Conservation (phyloP, 1,284 basidiomycete species). For the Mycena citricolor region DNA sequence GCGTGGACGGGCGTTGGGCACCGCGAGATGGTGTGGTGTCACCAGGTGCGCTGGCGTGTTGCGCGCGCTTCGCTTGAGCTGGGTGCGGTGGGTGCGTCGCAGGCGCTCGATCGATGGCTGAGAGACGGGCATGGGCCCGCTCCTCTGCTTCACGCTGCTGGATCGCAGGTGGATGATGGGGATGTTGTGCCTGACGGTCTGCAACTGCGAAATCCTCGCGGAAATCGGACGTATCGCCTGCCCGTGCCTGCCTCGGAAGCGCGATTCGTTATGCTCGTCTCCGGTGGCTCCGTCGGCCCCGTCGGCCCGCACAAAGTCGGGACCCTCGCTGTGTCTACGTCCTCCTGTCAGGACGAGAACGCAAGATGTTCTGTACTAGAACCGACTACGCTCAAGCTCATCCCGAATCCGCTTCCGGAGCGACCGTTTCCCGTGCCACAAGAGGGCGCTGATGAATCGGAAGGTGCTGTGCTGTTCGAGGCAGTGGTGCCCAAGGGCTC, state of each 20-base stretch:
- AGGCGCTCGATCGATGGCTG: conserved; percentile 59
- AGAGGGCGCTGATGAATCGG: conserved; percentile 71
- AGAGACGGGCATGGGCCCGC: conserved; percentile 54
- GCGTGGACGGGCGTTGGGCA: conserved; percentile 97
- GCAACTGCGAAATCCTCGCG: conserved; percentile 42
- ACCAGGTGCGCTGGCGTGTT: conserved; percentile 90
- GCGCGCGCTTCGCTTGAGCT: conserved; percentile 79
- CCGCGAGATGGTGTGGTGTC: conserved; percentile 97
- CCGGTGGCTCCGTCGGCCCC: conserved; percentile 51
- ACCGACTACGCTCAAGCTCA: conserved; percentile 52
- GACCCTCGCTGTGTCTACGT: conserved; percentile 45
- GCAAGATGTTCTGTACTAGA: conserved; percentile 29
- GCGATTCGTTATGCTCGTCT: conserved; percentile 56
- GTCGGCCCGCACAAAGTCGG: conserved; percentile 48
- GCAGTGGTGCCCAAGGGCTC: conserved; percentile 38
- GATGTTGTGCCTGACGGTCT: conserved; percentile 19
- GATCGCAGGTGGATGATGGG: conserved; percentile 2
- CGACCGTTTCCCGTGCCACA: conserved; percentile 60
- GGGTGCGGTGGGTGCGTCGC: conserved; percentile 37
- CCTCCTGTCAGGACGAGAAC: conserved; percentile 36
- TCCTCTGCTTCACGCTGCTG: conserved; percentile 16
- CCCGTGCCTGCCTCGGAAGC: conserved; percentile 36
- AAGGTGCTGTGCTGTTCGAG: conserved; percentile 66
- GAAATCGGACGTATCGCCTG: conserved; percentile 50
- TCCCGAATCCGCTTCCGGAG: conserved; percentile 57